Percentiles rank a stretch among this genome's conserved stretches.
These are phyloP conservation scores for Saccharomycopsis selenospora DNA, from an alignment of 805 yeast genomes.

Conservation along the genomic window DNA sequence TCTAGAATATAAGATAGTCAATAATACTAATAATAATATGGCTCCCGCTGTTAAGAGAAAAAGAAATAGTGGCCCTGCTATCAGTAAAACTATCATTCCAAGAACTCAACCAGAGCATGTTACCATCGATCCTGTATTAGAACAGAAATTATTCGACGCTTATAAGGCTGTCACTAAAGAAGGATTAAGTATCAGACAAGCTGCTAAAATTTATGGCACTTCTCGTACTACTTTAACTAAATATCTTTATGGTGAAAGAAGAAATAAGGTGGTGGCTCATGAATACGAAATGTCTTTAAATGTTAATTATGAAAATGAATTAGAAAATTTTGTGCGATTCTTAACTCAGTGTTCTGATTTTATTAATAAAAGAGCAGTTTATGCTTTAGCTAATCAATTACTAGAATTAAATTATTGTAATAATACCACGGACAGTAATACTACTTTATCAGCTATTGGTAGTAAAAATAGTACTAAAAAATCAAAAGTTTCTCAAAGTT, in stretches of 20 bases:
- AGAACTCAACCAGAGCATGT: conserved; percentile 18
- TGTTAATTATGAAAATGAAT: conserved; percentile 14
- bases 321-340: conserved; percentile 10
- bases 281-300: conserved; percentile 20
- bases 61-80: conserved; percentile 18
- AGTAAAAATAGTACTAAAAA: neutral
- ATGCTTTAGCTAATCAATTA: conserved; percentile 13
- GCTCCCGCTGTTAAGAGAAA: conserved; percentile 5
- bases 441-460: neutral
- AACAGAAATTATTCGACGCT: conserved; percentile 18
- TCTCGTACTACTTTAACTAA: conserved; percentile 18
- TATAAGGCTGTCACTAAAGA: conserved; percentile 16
- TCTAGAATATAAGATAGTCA: too few relatives aligned
- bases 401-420: conserved; percentile 7
- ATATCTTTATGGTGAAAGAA: conserved; percentile 17
- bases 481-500: conserved; percentile 10
- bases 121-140: conserved; percentile 18
- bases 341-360: conserved; percentile 7
- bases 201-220: conserved; percentile 17
- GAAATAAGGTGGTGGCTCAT: conserved; percentile 19
- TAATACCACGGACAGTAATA: neutral
- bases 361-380: conserved; percentile 14
- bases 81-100: conserved; percentile 14
- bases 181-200: conserved; percentile 17
- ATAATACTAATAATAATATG: too few relatives aligned